These are phyloP conservation scores for Trichoderma pleuroti DNA, from an alignment of 2,329 filamentous ascomycete genomes.

Conservation along the genomic window DNA sequence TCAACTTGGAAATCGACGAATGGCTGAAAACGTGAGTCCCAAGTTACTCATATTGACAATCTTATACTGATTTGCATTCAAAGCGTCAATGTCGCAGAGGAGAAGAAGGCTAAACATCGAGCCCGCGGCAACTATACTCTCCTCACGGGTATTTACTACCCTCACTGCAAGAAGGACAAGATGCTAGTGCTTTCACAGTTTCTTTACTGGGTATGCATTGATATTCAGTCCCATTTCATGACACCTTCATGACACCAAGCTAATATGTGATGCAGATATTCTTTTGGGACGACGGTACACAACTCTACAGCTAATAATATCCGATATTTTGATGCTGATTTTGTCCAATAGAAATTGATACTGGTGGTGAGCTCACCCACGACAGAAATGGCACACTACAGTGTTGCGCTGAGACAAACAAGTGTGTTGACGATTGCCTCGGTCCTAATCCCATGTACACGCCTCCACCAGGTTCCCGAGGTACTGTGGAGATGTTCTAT, in stretches of 20 bases:
- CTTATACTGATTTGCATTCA: neutral
- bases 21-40: conserved; percentile 2
- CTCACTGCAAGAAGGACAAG: conserved; percentile 5
- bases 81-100: conserved; percentile 2
- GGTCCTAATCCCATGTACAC: neutral
- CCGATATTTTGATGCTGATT: neutral
- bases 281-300: neutral
- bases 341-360: conserved; percentile 9
- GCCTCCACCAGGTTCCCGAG: neutral
- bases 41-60: neutral
- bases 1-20: conserved; percentile 3
- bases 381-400: conserved; percentile 1
- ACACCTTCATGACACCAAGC: neutral
- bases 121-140: conserved; percentile 9
- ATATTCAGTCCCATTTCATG: neutral
- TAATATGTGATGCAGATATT: neutral
- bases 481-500: conserved; percentile 7
- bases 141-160: conserved; percentile 1
- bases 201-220: conserved; percentile 8
- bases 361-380: conserved; percentile 6
- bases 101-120: conserved; percentile 11
- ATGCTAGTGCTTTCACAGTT: conserved; percentile 10
- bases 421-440: conserved; percentile 13
- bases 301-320: neutral
- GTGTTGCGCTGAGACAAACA: conserved; percentile 10